Evolutionary conservation across 2,329 filamentous ascomycete species (phyloP).

Genomic region (Coniochaeta sp.): DNA sequence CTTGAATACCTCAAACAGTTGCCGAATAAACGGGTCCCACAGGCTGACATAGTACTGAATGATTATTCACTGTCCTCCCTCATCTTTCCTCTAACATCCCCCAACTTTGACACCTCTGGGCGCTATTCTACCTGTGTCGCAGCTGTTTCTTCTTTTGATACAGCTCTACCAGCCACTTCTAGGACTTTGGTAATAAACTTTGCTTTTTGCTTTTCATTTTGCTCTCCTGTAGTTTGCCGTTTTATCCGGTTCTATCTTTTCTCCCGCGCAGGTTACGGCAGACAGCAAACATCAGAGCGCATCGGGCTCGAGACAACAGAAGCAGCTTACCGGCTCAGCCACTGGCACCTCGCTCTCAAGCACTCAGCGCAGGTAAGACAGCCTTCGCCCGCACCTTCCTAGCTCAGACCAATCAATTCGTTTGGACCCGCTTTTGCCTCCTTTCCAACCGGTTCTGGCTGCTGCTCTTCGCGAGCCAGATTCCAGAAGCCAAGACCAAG

Average conservation of each 20-base stretch:
- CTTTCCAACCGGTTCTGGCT: slow-evolving; percentile 2
- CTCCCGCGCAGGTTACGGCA: background rate
- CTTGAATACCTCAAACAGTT: background rate
- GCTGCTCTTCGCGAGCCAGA: background rate
- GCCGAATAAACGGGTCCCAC: background rate
- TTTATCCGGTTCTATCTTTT: too few relatives aligned
- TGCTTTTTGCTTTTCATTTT: too few relatives aligned
- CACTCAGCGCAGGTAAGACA: background rate
- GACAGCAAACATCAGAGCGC: background rate
- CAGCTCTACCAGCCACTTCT: background rate
- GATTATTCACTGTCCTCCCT: background rate
- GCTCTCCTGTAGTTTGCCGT: too few relatives aligned
- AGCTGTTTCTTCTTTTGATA: background rate
- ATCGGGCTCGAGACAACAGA: background rate
- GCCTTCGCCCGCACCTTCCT: background rate
- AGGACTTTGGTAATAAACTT: background rate
- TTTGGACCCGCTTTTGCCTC: background rate
- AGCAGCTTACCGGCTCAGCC: background rate
- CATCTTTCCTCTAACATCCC: background rate
- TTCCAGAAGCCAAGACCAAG: slow-evolving; percentile 1
- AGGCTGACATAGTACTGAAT: background rate
- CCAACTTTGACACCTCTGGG: background rate
- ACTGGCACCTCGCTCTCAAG: too few relatives aligned
- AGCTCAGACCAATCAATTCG: background rate
- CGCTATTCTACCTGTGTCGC: background rate